phyloP scores from a whole-genome alignment of 2,329 filamentous ascomycete species.

The Alternaria conjuncta region DNA sequence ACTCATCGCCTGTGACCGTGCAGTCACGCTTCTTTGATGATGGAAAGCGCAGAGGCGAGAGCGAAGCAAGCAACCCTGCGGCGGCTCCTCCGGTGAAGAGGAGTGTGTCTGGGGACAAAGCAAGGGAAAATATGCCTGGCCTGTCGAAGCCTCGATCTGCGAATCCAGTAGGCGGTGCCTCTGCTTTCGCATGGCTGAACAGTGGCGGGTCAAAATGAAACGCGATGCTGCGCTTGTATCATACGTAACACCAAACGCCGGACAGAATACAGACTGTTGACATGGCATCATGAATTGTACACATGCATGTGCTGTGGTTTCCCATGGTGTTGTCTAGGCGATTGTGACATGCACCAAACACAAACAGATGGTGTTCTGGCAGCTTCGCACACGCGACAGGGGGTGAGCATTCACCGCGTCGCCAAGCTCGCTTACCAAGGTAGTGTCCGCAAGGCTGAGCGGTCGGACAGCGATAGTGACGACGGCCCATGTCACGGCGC shows the following conservation, averaged over 20 bases:
- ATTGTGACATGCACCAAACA: neutral
- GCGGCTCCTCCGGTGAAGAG: slow-evolving; percentile 35
- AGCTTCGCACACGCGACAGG: neutral
- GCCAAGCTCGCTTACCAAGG: slow-evolving; percentile 24
- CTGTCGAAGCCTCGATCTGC: slow-evolving; percentile 63
- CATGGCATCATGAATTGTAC: neutral
- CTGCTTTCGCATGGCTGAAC: slow-evolving; percentile 93
- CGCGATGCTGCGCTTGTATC: neutral
- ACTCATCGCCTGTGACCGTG: slow-evolving; percentile 34
- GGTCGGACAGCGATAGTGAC: slow-evolving; percentile 18
- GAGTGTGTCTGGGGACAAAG: slow-evolving; percentile 39
- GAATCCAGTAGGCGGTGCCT: slow-evolving; percentile 91
- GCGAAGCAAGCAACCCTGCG: slow-evolving; percentile 17
- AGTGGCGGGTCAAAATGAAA: slow-evolving; percentile 36
- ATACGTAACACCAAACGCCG: neutral
- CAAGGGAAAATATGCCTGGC: slow-evolving; percentile 45
- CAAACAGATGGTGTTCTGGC: neutral
- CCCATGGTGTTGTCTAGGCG: neutral
- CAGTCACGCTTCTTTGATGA: slow-evolving; percentile 60
- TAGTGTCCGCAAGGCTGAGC: slow-evolving; percentile 25
- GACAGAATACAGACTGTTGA: neutral
- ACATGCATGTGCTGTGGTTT: neutral
- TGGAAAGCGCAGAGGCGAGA: slow-evolving; percentile 48
- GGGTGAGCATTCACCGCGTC: slow-evolving; percentile 3
- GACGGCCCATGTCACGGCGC: slow-evolving; percentile 27